A percentile compares a stretch with the other conserved stretches of the same genome.
Conservation (phyloP, 2,329 filamentous ascomycete species). For the Aulographum hederae region DNA sequence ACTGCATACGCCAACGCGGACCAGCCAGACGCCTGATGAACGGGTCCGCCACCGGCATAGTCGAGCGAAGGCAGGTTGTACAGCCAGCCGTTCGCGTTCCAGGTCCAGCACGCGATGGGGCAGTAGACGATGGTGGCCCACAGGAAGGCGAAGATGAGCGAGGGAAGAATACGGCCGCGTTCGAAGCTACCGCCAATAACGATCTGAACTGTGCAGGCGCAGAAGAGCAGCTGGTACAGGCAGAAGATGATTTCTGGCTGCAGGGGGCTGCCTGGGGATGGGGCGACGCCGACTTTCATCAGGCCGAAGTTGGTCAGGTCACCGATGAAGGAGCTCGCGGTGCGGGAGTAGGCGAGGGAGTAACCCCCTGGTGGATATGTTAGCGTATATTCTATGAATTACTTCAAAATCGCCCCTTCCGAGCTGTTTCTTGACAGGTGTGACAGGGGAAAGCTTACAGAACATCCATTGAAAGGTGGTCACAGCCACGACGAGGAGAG, state of each 20-base stretch:
- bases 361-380: slow-evolving; percentile 29
- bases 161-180: slow-evolving; percentile 43
- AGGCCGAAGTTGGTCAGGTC: slow-evolving; percentile 42
- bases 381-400: too few species aligned
- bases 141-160: slow-evolving; percentile 43
- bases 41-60: slow-evolving; percentile 44
- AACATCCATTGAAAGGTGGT: slow-evolving; percentile 45
- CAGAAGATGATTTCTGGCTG: slow-evolving; percentile 50
- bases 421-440: too few species aligned
- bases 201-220: slow-evolving; percentile 42
- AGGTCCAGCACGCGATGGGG: slow-evolving; percentile 46
- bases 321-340: slow-evolving; percentile 43
- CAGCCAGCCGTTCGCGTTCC: slow-evolving; percentile 49
- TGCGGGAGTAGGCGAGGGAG: slow-evolving; percentile 41
- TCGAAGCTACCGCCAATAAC: slow-evolving; percentile 47
- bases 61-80: slow-evolving; percentile 41
- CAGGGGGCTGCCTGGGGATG: slow-evolving; percentile 35
- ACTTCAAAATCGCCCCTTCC: too few species aligned
- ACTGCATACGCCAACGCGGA: slow-evolving; percentile 45
- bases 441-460: too few species aligned
- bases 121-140: slow-evolving; percentile 50
- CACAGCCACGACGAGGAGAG: slow-evolving; percentile 37
- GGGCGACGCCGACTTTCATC: slow-evolving; percentile 40
- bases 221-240: slow-evolving; percentile 47
- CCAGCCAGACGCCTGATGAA: slow-evolving; percentile 45